Conservation (phyloP, 805 yeast genomes). For the Yarrowia sp. region DNA sequence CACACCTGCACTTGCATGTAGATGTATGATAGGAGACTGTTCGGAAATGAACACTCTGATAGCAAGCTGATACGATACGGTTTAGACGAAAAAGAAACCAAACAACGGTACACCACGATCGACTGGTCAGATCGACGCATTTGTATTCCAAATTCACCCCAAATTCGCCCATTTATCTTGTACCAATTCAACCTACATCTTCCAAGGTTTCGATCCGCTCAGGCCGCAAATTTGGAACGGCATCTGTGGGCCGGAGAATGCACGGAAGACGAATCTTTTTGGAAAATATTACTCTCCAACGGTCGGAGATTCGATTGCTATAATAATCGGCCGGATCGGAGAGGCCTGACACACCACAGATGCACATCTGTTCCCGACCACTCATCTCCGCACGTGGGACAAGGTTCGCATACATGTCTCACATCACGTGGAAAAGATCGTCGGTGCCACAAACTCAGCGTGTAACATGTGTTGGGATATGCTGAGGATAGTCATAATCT, state of each 20-base stretch:
- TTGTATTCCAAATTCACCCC: too few relatives aligned
- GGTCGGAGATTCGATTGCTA: not conserved
- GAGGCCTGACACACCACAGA: not conserved
- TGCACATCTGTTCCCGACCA: not conserved
- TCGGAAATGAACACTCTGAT: not conserved
- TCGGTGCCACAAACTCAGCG: too few relatives aligned
- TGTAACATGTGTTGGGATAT: too few relatives aligned
- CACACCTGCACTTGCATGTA: too few relatives aligned
- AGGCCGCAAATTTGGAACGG: not conserved
- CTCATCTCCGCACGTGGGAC: slow-evolving; percentile 12
- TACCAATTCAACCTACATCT: too few relatives aligned
- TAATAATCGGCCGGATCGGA: not conserved
- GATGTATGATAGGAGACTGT: not conserved
- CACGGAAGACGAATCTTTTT: not conserved
- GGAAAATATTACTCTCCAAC: not conserved
- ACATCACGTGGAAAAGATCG: not conserved
- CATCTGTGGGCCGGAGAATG: not conserved
- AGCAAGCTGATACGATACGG: too few relatives aligned
- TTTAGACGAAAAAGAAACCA: too few relatives aligned
- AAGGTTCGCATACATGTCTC: not conserved
- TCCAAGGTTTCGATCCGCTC: too few relatives aligned
- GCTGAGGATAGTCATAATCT: too few relatives aligned
- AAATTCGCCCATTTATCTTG: too few relatives aligned
- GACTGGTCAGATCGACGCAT: too few relatives aligned
- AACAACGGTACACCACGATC: too few relatives aligned